Evolutionary conservation across 176 grass and related monocot genomes (phyloP).

Genomic region (Cenchrus americanus): DNA sequence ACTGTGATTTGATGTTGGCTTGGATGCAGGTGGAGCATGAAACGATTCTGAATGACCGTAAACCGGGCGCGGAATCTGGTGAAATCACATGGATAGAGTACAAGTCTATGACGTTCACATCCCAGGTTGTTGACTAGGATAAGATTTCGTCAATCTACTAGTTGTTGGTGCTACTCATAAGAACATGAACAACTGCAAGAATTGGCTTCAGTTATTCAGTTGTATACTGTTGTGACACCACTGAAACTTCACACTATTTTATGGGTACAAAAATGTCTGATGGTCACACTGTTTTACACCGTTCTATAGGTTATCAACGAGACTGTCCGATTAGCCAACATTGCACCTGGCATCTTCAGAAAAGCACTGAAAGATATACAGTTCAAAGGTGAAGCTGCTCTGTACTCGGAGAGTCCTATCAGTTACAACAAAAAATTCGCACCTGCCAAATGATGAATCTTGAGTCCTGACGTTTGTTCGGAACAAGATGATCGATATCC

Average conservation of each 20-base stretch:
- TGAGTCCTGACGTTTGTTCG: neutral
- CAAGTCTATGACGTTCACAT: slow-evolving; percentile 59
- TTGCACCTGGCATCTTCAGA: slow-evolving; percentile 63
- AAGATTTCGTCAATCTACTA: neutral
- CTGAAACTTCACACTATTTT: no score
- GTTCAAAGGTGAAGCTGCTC: slow-evolving; percentile 42
- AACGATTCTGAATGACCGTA: slow-evolving; percentile 37
- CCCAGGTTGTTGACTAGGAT: slow-evolving; percentile 28
- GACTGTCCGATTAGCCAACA: slow-evolving; percentile 60
- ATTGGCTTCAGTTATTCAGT: neutral
- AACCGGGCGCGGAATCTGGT: neutral
- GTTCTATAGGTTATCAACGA: slow-evolving; percentile 58
- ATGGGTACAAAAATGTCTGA: neutral
- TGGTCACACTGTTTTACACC: neutral
- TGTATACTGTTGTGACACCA: neutral
- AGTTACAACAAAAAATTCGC: neutral
- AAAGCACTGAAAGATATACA: slow-evolving; percentile 53
- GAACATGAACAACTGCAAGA: neutral
- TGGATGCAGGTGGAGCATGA: slow-evolving; percentile 53
- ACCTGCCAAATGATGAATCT: neutral
- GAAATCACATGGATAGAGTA: slow-evolving; percentile 61
- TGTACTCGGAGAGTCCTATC: neutral
- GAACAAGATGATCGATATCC: neutral
- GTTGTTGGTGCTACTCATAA: neutral
- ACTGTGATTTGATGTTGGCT: neutral